Percentiles rank a stretch among this genome's conserved stretches.
phyloP scores from a whole-genome alignment of 2,329 filamentous ascomycete genomes.

The Xylaria sp. region DNA sequence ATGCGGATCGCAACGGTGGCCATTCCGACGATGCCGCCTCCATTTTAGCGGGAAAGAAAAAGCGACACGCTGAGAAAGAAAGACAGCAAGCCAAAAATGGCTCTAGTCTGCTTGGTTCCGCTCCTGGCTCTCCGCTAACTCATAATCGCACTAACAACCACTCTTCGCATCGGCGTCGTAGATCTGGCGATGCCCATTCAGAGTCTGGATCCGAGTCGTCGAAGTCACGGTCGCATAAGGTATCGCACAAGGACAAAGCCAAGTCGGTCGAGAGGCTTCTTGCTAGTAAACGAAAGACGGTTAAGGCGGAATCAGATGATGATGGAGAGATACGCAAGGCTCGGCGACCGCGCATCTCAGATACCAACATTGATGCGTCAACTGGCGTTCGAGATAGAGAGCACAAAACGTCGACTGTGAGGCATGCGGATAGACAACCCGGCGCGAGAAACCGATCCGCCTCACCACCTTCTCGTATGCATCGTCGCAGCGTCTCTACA shows the following conservation, averaged over 20 bases:
- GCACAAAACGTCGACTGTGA: conserved; percentile 42
- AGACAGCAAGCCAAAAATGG: conserved; percentile 54
- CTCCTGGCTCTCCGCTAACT: conserved; percentile 59
- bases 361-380: conserved; percentile 47
- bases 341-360: conserved; percentile 59
- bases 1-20: conserved; percentile 36
- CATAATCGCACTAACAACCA: conserved; percentile 40
- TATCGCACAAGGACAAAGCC: conserved; percentile 53
- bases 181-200: conserved; percentile 48
- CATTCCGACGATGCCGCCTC: conserved; percentile 45
- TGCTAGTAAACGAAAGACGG: conserved; percentile 59
- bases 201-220: conserved; percentile 63
- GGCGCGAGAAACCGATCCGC: conserved; percentile 54
- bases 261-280: conserved; percentile 54
- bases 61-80: conserved; percentile 54
- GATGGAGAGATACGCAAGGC: conserved; percentile 60
- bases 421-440: conserved; percentile 40
- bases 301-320: conserved; percentile 62
- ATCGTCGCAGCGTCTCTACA: conserved; percentile 69
- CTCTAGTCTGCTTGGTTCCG: conserved; percentile 64
- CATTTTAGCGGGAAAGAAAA: conserved; percentile 53
- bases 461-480: conserved; percentile 63
- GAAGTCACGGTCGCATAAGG: conserved; percentile 52
- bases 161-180: conserved; percentile 47
- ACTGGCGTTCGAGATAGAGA: conserved; percentile 41